Evolutionary conservation across 2,329 filamentous ascomycete species (phyloP), one percentile per base, ranked within the genome.

Genomic region (Podosphaera leucotricha): DNA sequence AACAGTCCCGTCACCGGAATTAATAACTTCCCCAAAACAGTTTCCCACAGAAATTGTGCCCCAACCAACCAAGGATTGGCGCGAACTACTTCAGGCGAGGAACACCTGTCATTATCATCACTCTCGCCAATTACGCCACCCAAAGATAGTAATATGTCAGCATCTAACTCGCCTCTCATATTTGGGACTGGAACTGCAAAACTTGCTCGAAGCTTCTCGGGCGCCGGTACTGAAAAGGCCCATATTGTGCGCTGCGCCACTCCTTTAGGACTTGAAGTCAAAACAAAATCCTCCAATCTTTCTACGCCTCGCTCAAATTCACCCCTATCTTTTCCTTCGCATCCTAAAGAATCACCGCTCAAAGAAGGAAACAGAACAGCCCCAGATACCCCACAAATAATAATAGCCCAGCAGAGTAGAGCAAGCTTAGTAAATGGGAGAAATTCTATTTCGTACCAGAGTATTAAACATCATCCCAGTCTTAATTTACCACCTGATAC

Each of bases 141-240:
- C 24, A 28, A 16, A 28, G 10, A 15, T 15, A 6, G 11, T 28
- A 30, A 6, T 16, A 36, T 41, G 26, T 22, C 28, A 33, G 19
- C 38, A 16, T 44, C 33, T n/a, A 18, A 38, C 28, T 44, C 43
- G 5, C 43, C 33, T 28, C 43, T 38, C 10, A 11, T 44, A 18
- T 44, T 44, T 33, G 19, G 22, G 6, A 44, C 43, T 18, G 43
- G 43, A 15, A 44, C 43, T 10, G 30, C 30, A 39, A 24, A 46
- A 35, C 43, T 42, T 15, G 42, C 38, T 10, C 45, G 37, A 8
- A 33, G 37, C 18, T 44, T 44, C 42, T 44, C 41, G 22, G 33
- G 24, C 3, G 28, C 28, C 19, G 42, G 35, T 4, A n/a, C 28
- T 41, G 39, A 36, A 15, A 36, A 18, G 38, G 26, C 44, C 3